Conservation (phyloP, 441 rosid species). For the Aquilaria agallochum region DNA sequence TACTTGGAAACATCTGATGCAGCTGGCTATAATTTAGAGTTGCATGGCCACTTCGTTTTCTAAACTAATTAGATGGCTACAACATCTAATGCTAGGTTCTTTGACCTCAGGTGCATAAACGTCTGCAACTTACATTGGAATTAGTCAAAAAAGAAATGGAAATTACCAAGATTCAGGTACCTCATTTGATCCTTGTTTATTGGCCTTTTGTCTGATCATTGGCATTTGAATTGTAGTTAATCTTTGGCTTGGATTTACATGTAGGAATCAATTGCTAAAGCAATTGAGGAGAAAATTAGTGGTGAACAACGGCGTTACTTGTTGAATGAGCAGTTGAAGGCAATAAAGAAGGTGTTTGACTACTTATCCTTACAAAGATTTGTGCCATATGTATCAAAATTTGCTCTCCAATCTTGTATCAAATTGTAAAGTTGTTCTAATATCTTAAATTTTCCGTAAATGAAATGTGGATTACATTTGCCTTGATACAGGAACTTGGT, state of each 20-base stretch:
- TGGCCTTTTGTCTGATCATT: slow-evolving; percentile 11
- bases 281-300: slow-evolving; percentile 98
- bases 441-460: slow-evolving; percentile 10
- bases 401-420: slow-evolving; percentile 1
- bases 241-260: slow-evolving; percentile 18
- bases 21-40: background rate
- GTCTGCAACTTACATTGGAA: slow-evolving; percentile 68
- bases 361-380: slow-evolving; percentile 7
- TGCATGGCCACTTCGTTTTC: background rate
- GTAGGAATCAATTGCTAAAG: slow-evolving; percentile 95
- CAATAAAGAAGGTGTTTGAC: slow-evolving; percentile 84
- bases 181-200: slow-evolving; percentile 6
- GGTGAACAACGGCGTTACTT: slow-evolving; percentile 99
- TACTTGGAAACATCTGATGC: background rate
- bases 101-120: slow-evolving; percentile 65
- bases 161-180: slow-evolving; percentile 91
- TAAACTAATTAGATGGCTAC: background rate
- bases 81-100: background rate
- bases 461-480: slow-evolving; percentile 18
- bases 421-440: background rate
- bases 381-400: background rate
- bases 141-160: slow-evolving; percentile 86
- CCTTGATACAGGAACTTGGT: slow-evolving; percentile 68
- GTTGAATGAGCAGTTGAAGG: slow-evolving; percentile 96
- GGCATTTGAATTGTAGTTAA: slow-evolving; percentile 14